Percentiles rank a stretch among this genome's conserved stretches.
These are phyloP conservation scores for Candida sithepensis DNA, from an alignment of 805 yeast species.

Conservation along the genomic window DNA sequence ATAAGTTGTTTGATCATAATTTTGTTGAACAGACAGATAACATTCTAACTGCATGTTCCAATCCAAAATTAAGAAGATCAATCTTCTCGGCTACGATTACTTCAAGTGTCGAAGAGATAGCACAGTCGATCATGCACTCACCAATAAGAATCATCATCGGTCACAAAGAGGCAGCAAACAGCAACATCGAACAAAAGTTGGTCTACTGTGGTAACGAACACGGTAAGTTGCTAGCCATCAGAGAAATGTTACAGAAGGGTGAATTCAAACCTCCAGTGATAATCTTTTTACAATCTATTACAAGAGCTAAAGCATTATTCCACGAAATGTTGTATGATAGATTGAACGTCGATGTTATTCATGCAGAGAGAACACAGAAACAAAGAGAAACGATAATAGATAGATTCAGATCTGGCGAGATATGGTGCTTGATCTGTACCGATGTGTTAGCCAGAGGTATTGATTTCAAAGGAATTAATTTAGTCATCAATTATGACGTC, in stretches of 20 bases:
- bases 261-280: constrained; percentile 90
- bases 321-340: constrained; percentile 91
- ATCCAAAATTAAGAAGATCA: constrained; percentile 57
- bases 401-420: constrained; percentile 81
- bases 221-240: constrained; percentile 88
- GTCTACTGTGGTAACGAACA: constrained; percentile 90
- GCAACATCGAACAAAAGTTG: constrained; percentile 75
- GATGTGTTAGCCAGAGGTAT: constrained; percentile 96
- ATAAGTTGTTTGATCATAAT: constrained; percentile 80
- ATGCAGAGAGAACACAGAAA: constrained; percentile 85
- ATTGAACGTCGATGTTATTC: constrained; percentile 91
- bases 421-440: constrained; percentile 96
- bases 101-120: constrained; percentile 85
- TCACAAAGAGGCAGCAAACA: constrained; percentile 88
- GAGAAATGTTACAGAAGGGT: constrained; percentile 82
- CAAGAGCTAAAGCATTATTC: constrained; percentile 91
- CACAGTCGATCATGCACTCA: constrained; percentile 77
- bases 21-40: constrained; percentile 90
- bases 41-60: constrained; percentile 58
- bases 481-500: constrained; percentile 94
- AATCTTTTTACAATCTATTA: constrained; percentile 85
- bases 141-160: constrained; percentile 88
- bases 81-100: constrained; percentile 96
- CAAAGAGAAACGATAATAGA: constrained; percentile 86
- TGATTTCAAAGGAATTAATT: constrained; percentile 91